Evolutionary conservation across 345 rosid species (phyloP).

Genomic region (Citropsis articulata): DNA sequence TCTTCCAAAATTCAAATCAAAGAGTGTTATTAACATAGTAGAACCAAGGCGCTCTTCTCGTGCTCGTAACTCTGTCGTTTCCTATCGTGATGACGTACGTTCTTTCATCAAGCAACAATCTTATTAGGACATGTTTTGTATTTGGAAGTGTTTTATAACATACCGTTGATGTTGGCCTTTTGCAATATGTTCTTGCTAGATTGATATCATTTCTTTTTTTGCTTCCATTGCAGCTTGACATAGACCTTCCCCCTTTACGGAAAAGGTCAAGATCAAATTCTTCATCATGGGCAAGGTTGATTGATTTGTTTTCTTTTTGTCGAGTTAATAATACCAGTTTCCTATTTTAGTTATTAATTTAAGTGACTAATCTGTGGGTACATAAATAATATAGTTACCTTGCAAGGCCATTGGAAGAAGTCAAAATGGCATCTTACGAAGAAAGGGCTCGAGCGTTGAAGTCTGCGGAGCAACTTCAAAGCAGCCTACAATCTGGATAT

Average conservation of each 20-base stretch:
- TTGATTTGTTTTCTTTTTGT: neutral
- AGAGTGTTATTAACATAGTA: neutral
- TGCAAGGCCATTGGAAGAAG: slow-evolving; percentile 49
- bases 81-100: slow-evolving; percentile 44
- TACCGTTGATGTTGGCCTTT: too few species aligned
- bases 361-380: neutral
- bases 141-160: neutral
- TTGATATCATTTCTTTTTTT: neutral
- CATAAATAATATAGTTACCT: slow-evolving; percentile 31
- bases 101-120: neutral
- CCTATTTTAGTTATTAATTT: neutral
- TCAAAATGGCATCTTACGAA: slow-evolving; percentile 43
- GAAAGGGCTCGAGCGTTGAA: slow-evolving; percentile 32
- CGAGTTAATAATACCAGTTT: neutral
- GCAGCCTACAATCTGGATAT: slow-evolving; percentile 29
- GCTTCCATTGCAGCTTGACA: slow-evolving; percentile 23
- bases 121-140: neutral
- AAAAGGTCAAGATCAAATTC: slow-evolving; percentile 28
- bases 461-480: slow-evolving; percentile 47
- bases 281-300: slow-evolving; percentile 38
- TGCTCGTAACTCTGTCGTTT: slow-evolving; percentile 32
- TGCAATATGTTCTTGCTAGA: too few species aligned
- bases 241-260: slow-evolving; percentile 16
- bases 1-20: slow-evolving; percentile 21
- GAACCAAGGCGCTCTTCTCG: slow-evolving; percentile 61